Evolutionary conservation across 352 stramenopile genomes (phyloP).

Genomic region (Pythium aquatile): DNA sequence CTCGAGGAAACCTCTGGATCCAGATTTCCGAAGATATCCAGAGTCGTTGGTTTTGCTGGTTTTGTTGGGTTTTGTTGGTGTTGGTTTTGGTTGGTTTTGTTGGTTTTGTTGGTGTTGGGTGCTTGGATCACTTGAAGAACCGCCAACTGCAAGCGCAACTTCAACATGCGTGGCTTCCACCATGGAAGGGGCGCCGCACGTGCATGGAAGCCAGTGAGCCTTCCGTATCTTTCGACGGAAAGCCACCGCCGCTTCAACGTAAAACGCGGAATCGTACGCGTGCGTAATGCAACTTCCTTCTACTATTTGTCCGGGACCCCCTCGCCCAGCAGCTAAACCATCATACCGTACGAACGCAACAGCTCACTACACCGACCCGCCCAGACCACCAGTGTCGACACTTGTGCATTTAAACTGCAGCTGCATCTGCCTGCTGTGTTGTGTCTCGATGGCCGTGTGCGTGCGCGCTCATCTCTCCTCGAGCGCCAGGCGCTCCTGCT

Average conservation of each 20-base stretch:
- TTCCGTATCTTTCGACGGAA: conserved; percentile 7
- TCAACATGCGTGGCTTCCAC: conserved; percentile 23
- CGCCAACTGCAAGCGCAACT: conserved; percentile 28
- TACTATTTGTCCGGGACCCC: background rate
- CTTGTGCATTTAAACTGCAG: background rate
- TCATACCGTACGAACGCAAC: background rate
- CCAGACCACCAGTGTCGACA: background rate
- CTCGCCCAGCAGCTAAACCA: background rate
- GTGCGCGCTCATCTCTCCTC: background rate
- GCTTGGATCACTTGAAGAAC: conserved; percentile 23
- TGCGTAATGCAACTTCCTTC: background rate
- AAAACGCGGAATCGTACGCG: background rate
- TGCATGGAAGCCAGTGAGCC: conserved; percentile 11
- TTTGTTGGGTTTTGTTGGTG: background rate
- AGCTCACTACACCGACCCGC: background rate
- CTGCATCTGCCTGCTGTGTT: background rate
- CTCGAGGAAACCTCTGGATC: background rate
- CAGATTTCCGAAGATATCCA: background rate
- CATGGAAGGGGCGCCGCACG: conserved; percentile 5
- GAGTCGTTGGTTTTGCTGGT: background rate
- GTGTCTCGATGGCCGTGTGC: background rate
- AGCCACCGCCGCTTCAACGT: background rate
- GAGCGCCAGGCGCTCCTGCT: conserved; percentile 8
- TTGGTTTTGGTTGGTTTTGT: background rate
- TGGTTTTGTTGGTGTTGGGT: background rate